These are phyloP conservation scores for Pterulicium gracile DNA, from an alignment of 1,284 basidiomycete genomes.

Conservation along the genomic window DNA sequence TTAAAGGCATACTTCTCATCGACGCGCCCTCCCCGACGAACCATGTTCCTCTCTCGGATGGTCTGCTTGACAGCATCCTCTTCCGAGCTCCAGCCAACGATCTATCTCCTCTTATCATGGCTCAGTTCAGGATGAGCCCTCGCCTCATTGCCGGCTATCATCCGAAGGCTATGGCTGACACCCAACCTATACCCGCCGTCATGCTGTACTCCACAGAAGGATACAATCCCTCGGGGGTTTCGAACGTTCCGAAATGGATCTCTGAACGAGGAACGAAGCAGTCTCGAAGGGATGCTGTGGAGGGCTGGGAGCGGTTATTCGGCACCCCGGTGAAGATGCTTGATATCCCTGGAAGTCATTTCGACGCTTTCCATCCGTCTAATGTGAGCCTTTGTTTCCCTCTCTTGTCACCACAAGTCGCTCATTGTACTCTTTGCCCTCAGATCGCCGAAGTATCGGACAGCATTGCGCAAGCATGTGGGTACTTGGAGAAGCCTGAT, in stretches of 20 bases:
- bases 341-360: conserved; percentile 59
- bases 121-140: conserved; percentile 13
- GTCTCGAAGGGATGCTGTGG: conserved; percentile 13
- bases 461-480: conserved; percentile 1
- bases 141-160: conserved; percentile 29
- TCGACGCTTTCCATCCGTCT: conserved; percentile 39
- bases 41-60: conserved; percentile 35
- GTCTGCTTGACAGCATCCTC: conserved; percentile 32
- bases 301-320: conserved; percentile 38
- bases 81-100: conserved; percentile 11
- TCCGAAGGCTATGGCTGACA: conserved; percentile 13
- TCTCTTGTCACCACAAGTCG: not conserved
- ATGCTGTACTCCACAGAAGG: conserved; percentile 34
- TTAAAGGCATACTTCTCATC: conserved; percentile 52
- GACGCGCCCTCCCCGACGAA: conserved; percentile 50
- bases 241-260: conserved; percentile 37
- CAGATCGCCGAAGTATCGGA: not conserved
- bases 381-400: conserved; percentile 31
- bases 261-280: conserved; percentile 24
- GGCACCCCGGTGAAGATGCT: conserved; percentile 28
- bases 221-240: conserved; percentile 20
- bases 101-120: conserved; percentile 17
- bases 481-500: not conserved
- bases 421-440: not conserved
- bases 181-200: conserved; percentile 21